phyloP scores from a whole-genome alignment of 306 rosid species.

The Parietaria judaica region DNA sequence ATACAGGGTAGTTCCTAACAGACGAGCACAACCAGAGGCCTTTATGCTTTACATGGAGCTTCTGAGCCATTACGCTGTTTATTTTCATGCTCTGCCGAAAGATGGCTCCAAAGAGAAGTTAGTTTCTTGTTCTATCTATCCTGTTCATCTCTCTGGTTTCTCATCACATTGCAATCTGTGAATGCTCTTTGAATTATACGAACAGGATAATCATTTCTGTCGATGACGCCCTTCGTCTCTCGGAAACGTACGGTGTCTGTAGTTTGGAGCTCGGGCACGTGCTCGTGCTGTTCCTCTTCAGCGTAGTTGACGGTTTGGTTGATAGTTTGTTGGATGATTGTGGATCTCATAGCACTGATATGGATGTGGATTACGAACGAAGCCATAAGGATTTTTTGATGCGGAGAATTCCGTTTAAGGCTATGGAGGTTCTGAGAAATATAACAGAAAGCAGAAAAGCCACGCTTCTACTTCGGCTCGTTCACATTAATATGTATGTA shows the following conservation, averaged over 20 bases:
- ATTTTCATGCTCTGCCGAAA: conserved; percentile 23
- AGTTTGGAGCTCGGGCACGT: conserved; percentile 57
- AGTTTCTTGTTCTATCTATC: conserved; percentile 4
- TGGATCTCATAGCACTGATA: conserved; percentile 31
- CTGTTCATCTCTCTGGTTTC: too few relatives aligned
- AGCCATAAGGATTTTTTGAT: conserved; percentile 28
- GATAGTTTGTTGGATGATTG: conserved; percentile 52
- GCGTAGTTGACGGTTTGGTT: conserved; percentile 34
- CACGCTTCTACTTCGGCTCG: conserved; percentile 52
- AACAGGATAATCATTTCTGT: conserved; percentile 54
- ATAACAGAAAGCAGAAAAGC: conserved; percentile 58
- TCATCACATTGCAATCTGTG: too few relatives aligned
- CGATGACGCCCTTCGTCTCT: conserved; percentile 45
- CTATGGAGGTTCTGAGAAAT: conserved; percentile 58
- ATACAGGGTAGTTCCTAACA: conserved; percentile 35
- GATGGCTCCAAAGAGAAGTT: conserved; percentile 30
- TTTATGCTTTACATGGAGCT: conserved; percentile 53
- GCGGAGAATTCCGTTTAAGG: conserved; percentile 38
- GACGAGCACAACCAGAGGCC: conserved; percentile 46
- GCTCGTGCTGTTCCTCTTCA: conserved; percentile 49
- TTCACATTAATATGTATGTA: conserved; percentile 58
- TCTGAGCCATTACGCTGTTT: conserved; percentile 38
- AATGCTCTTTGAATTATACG: too few relatives aligned
- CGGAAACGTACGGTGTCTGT: conserved; percentile 32
- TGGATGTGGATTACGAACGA: conserved; percentile 39